phyloP scores from a whole-genome alignment of 108 stramenopile genomes.

The Nitzschia palea region DNA sequence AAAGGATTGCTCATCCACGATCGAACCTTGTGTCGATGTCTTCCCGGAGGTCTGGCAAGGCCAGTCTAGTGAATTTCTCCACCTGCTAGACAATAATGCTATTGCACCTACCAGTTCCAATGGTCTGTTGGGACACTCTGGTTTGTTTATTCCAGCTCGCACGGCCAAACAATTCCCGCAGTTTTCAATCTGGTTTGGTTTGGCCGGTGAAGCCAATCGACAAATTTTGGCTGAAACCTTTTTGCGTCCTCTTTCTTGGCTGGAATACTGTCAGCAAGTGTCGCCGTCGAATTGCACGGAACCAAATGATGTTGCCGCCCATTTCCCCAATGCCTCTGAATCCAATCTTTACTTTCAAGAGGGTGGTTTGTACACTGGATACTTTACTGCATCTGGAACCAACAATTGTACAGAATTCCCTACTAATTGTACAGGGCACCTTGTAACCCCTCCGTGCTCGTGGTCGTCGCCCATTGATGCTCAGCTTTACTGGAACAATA shows the following conservation, averaged over 20 bases:
- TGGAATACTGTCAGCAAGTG: slow-evolving; percentile 36
- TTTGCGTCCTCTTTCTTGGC: slow-evolving; percentile 42
- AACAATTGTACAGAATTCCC: slow-evolving; percentile 27
- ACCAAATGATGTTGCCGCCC: slow-evolving; percentile 9
- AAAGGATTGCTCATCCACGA: background rate
- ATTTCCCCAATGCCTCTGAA: background rate
- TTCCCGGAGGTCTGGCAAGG: slow-evolving; percentile 37
- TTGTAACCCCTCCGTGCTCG: slow-evolving; percentile 26
- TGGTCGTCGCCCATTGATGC: slow-evolving; percentile 20
- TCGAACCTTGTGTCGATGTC: slow-evolving; percentile 30
- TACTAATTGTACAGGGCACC: slow-evolving; percentile 26
- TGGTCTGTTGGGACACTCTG: slow-evolving; percentile 31
- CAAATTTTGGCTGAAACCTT: slow-evolving; percentile 35
- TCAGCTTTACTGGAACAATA: slow-evolving; percentile 35
- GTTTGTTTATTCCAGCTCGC: slow-evolving; percentile 35
- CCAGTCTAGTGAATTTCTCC: background rate
- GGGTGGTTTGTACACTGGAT: slow-evolving; percentile 23
- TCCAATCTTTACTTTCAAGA: slow-evolving; percentile 7
- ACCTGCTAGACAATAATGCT: background rate
- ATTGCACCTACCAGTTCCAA: slow-evolving; percentile 20
- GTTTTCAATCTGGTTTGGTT: slow-evolving; percentile 33
- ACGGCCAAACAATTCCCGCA: slow-evolving; percentile 29
- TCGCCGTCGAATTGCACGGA: slow-evolving; percentile 14
- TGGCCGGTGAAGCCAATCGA: slow-evolving; percentile 35
- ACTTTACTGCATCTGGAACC: slow-evolving; percentile 19